Evolutionary conservation across 2,329 filamentous ascomycete genomes (phyloP).

Genomic region (Thelonectria olida): DNA sequence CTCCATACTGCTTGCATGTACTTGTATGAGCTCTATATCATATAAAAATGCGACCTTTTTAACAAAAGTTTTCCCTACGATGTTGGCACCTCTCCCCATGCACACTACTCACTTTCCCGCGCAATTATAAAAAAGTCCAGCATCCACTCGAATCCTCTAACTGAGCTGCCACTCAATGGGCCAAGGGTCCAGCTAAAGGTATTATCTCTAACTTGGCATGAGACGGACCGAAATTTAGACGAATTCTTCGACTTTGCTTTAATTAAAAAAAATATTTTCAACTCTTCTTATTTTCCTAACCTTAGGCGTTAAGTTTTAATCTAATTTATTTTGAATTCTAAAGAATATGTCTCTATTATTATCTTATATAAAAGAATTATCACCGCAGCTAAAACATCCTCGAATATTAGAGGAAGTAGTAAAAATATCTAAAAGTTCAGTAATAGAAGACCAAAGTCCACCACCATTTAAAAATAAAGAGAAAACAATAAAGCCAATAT

Average conservation of each 20-base stretch:
- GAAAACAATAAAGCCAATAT: constrained; percentile 23
- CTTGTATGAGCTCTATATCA: constrained; percentile 13
- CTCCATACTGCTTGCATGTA: constrained; percentile 13
- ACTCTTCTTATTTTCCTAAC: too few relatives aligned
- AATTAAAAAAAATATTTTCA: not conserved
- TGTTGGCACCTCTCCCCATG: constrained; percentile 8
- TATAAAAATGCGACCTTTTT: constrained; percentile 13
- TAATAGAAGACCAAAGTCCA: constrained; percentile 29
- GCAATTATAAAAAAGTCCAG: not conserved
- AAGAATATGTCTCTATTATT: constrained; percentile 2
- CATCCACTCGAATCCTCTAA: not conserved
- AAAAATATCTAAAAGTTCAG: constrained; percentile 23
- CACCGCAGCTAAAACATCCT: constrained; percentile 24
- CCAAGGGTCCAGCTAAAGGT: constrained; percentile 8
- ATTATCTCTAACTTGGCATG: constrained; percentile 8
- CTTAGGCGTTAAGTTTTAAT: constrained; percentile 6
- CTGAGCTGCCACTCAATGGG: constrained; percentile 6
- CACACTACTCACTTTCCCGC: constrained; percentile 10
- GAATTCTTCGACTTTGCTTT: constrained; percentile 2
- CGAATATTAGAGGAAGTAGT: constrained; percentile 4
- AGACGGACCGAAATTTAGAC: constrained; percentile 2
- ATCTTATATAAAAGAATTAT: constrained; percentile 12
- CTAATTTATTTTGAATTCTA: constrained; percentile 9
- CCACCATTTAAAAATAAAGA: constrained; percentile 29
- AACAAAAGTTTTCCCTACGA: constrained; percentile 8